Percentiles rank a stretch among this genome's conserved stretches.
Evolutionary conservation across 2,329 filamentous ascomycete genomes (phyloP).

Genomic region (Alternaria arbusti): DNA sequence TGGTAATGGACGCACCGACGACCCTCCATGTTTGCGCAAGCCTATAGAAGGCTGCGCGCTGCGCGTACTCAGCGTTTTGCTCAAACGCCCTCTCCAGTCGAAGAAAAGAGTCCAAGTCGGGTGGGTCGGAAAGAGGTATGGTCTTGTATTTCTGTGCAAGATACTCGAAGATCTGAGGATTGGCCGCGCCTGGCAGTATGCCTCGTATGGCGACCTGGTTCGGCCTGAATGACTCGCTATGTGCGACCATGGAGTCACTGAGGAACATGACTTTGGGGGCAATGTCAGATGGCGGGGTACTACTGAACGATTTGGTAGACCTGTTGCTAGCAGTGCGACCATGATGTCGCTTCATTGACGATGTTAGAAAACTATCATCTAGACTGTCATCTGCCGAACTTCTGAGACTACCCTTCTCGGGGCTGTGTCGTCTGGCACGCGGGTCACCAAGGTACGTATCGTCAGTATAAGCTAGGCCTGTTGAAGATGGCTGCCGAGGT

Average conservation of each 20-base stretch:
- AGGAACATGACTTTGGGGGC: constrained; percentile 57
- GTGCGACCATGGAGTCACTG: constrained; percentile 57
- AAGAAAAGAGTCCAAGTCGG: constrained; percentile 45
- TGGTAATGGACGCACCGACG: constrained; percentile 57
- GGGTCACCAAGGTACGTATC: constrained; percentile 49
- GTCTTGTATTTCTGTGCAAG: constrained; percentile 54
- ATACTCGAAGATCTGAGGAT: constrained; percentile 49
- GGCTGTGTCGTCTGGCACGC: constrained; percentile 52
- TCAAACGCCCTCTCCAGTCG: constrained; percentile 54
- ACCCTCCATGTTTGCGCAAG: constrained; percentile 67
- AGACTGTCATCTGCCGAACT: constrained; percentile 64
- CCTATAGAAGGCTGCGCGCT: constrained; percentile 57
- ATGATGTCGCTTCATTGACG: constrained; percentile 56
- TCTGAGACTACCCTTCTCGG: constrained; percentile 56
- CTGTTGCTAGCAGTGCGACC: constrained; percentile 55
- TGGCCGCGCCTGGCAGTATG: constrained; percentile 52
- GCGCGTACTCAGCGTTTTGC: constrained; percentile 61
- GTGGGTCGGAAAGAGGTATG: constrained; percentile 47
- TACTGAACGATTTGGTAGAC: constrained; percentile 60
- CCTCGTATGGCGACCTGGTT: constrained; percentile 59
- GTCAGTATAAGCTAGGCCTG: constrained; percentile 49
- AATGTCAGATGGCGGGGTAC: constrained; percentile 59
- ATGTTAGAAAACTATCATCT: constrained; percentile 62
- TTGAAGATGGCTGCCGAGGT: constrained; percentile 49
- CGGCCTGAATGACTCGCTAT: constrained; percentile 47